phyloP scores from a whole-genome alignment of 2,329 filamentous ascomycete genomes.

The Fusarium duplospermum region DNA sequence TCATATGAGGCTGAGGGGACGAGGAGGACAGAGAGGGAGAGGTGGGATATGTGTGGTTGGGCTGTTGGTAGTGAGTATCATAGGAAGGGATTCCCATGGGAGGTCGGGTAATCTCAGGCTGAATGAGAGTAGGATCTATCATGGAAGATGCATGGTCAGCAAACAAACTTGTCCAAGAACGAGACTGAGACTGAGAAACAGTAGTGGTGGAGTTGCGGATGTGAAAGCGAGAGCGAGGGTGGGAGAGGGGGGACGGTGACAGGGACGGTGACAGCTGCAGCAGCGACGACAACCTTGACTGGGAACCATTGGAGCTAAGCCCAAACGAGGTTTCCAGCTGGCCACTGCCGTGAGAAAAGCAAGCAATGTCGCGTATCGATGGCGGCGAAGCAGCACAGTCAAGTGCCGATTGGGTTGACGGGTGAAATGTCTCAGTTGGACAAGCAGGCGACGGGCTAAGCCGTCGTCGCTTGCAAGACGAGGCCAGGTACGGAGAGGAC shows the following conservation, averaged over 20 bases:
- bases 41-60: conserved; percentile 62
- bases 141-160: conserved; percentile 51
- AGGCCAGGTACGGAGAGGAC: background rate
- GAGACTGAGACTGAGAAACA: background rate
- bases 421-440: conserved; percentile 43
- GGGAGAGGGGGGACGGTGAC: conserved; percentile 12
- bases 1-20: conserved; percentile 59
- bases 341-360: conserved; percentile 38
- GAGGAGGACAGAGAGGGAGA: conserved; percentile 73
- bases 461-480: conserved; percentile 25
- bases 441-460: conserved; percentile 31
- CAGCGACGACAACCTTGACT: background rate
- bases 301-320: conserved; percentile 25
- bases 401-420: conserved; percentile 29
- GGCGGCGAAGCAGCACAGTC: conserved; percentile 28
- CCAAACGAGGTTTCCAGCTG: conserved; percentile 37
- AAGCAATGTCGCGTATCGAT: conserved; percentile 35
- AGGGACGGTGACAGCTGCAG: conserved; percentile 24
- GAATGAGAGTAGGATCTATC: conserved; percentile 68
- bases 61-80: conserved; percentile 61
- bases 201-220: conserved; percentile 22
- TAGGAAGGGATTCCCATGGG: conserved; percentile 60
- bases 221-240: background rate
- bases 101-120: conserved; percentile 63
- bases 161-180: conserved; percentile 25